Evolutionary conservation across 1,139 yeast species (phyloP), one percentile per base, ranked within the genome.

Genomic region (Nakaseomyces sp.): DNA sequence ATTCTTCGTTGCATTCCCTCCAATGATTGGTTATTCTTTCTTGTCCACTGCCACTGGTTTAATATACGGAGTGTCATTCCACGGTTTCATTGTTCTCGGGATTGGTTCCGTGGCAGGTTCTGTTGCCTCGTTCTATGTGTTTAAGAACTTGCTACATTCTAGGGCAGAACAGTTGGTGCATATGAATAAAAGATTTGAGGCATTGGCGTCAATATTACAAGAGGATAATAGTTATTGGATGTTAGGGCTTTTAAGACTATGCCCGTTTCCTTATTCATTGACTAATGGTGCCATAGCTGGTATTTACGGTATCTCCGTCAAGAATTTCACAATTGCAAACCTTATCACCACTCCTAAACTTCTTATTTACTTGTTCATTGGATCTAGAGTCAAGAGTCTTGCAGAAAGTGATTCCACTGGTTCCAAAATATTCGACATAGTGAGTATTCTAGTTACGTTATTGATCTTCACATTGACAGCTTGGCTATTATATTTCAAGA

Each of bases 241-340:
- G 36, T 65, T 91, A 44, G 74, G 81, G 45, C 70, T 89, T 60
- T 74, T 91, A 37, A 70, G 96, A 45, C 65, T 89, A 47, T 87
- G 96, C 54, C 98, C 98, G 0, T 73, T 89, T 55, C 97, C 98
- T 0, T 91, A 89, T 60, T 86, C 96, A 3, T 68, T 89, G 37
- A 82, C 94, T 0, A 91, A 91, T 58, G 97, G 96, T 4, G 96
- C 95, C 0, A 71, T 91, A 52, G 91, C 94, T 5, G 82, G 91
- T 3, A 75, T 89, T 18, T 95, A 94, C 0, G 82, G 85, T 25
- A 71, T 88, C 15, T 70, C 81, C 0, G 67, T 79, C 1, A 48
- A 63, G 40, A 77, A 80, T 24, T 91, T 83, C 61, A 69, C 80
- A 6, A 60, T 79, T 35, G 95, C 96, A 1, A 81, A 91, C 13